Evolutionary conservation across 257 asterid species (phyloP).

Genomic region (Osmanthus fragrans): DNA sequence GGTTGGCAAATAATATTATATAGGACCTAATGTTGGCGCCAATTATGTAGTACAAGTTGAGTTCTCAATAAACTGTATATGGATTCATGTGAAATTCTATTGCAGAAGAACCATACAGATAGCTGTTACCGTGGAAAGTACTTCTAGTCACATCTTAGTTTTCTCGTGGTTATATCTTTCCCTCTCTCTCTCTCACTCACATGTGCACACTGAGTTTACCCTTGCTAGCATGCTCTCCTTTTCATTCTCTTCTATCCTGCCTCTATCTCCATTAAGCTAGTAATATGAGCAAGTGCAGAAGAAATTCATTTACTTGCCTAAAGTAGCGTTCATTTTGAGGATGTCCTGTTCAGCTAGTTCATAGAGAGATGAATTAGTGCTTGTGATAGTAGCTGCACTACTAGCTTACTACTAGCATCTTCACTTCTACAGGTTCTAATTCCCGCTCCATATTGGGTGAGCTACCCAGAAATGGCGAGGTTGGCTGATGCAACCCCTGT

Average conservation of each 20-base stretch:
- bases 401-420: not conserved
- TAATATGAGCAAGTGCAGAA: not conserved
- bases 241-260: not conserved
- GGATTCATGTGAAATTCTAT: not conserved
- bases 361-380: not conserved
- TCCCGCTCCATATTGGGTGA: conserved; percentile 99
- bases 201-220: too few species aligned
- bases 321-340: not conserved
- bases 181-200: too few species aligned
- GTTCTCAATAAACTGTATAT: not conserved
- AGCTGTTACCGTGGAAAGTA: too few species aligned
- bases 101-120: too few species aligned
- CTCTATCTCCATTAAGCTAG: not conserved
- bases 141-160: too few species aligned
- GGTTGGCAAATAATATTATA: not conserved
- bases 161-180: too few species aligned
- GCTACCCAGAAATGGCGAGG: conserved; percentile 98
- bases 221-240: too few species aligned
- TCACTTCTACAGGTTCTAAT: conserved; percentile 69
- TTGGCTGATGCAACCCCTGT: conserved; percentile 94
- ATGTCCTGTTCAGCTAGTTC: not conserved
- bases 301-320: not conserved
- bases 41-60: not conserved
- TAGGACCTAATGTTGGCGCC: not conserved
- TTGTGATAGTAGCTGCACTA: not conserved